A percentile compares a stretch with the other conserved stretches of the same genome.
phyloP scores from a whole-genome alignment of 2,329 filamentous ascomycete species.

The Colletotrichum chlorophyti region DNA sequence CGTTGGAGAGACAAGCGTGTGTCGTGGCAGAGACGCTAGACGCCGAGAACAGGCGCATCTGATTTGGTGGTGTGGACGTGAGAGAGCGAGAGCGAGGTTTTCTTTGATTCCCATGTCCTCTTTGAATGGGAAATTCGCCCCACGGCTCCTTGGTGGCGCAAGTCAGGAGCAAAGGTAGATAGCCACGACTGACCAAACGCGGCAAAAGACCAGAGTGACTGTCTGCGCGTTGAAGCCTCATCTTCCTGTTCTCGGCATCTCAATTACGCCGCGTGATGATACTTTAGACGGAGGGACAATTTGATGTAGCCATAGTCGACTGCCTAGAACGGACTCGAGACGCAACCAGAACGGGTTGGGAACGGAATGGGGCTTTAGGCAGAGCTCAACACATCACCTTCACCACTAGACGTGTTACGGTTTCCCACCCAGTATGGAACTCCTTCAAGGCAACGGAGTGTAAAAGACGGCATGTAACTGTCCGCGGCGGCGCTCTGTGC shows the following conservation, averaged over 20 bases:
- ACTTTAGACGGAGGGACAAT: too few relatives aligned
- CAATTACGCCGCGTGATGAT: too few relatives aligned
- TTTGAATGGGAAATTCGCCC: conserved; percentile 2
- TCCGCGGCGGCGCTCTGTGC: background rate
- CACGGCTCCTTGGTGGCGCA: conserved; percentile 9
- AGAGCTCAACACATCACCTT: too few relatives aligned
- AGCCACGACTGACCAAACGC: background rate
- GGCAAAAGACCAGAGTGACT: background rate
- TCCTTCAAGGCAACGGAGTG: too few relatives aligned
- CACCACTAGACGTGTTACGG: too few relatives aligned
- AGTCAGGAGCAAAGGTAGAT: conserved; percentile 15
- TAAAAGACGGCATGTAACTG: background rate
- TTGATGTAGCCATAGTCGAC: too few relatives aligned
- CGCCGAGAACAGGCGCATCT: conserved; percentile 20
- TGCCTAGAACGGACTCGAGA: too few relatives aligned
- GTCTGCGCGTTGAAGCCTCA: too few relatives aligned
- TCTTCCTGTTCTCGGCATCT: too few relatives aligned
- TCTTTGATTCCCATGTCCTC: conserved; percentile 3
- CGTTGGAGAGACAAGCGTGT: conserved; percentile 21
- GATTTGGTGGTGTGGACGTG: conserved; percentile 17
- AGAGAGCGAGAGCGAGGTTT: background rate
- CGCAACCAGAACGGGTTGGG: too few relatives aligned
- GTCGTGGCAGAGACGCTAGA: background rate
- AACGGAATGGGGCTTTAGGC: too few relatives aligned
- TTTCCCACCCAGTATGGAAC: too few relatives aligned